A percentile compares a stretch with the other conserved stretches of the same genome.
phyloP scores from a whole-genome alignment of 257 asterid species.

The Solanum chiquidenum region DNA sequence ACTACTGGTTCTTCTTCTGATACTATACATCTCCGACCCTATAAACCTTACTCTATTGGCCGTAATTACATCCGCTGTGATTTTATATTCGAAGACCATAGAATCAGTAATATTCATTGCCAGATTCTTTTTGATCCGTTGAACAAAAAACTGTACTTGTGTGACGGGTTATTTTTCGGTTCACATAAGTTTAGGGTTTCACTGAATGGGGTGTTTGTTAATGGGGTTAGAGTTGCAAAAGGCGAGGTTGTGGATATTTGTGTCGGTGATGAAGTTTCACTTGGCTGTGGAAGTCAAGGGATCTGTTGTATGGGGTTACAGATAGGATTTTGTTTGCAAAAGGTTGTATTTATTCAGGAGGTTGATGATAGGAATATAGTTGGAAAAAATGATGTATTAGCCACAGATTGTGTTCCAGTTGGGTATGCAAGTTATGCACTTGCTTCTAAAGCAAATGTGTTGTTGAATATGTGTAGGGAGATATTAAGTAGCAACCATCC shows the following conservation, averaged over 20 bases:
- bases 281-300: constrained; percentile 33
- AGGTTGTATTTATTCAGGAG: constrained; percentile 39
- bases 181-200: constrained; percentile 38
- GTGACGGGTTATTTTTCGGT: constrained; percentile 47
- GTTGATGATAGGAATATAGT: constrained; percentile 23
- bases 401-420: constrained; percentile 1
- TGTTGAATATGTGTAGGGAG: constrained; percentile 57
- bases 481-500: constrained; percentile 64
- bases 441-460: constrained; percentile 24
- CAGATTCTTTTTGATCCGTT: constrained; percentile 52
- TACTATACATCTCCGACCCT: constrained; percentile 40
- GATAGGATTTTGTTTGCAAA: constrained; percentile 57
- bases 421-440: constrained; percentile 11
- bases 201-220: constrained; percentile 57
- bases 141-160: constrained; percentile 35
- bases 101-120: constrained; percentile 60
- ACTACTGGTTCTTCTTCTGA: constrained; percentile 27
- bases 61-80: constrained; percentile 43
- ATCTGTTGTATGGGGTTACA: constrained; percentile 20
- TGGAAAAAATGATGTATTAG: constrained; percentile 5
- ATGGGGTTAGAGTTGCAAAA: constrained; percentile 34
- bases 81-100: constrained; percentile 36
- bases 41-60: constrained; percentile 54
- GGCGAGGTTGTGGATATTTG: constrained; percentile 39
- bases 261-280: constrained; percentile 62